These are phyloP conservation scores for Nepenthes mirabilis DNA, from an alignment of 148 eudicot species.

Conservation along the genomic window DNA sequence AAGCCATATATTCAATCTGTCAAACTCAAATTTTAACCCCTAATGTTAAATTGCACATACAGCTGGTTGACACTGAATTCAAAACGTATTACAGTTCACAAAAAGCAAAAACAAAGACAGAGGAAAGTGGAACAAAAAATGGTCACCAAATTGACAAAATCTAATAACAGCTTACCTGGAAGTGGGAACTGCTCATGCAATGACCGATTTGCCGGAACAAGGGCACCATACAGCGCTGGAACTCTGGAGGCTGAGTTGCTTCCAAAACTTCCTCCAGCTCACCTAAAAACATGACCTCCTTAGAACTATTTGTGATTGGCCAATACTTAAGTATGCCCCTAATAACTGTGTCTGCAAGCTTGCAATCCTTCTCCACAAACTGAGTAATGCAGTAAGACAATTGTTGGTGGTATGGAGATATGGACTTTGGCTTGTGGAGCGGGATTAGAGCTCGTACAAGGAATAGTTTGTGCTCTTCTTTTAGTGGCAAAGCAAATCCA, in stretches of 20 bases:
- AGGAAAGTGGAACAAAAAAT: not conserved
- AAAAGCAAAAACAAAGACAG: not conserved
- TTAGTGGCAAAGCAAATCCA: constrained; percentile 7
- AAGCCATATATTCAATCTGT: too few relatives aligned
- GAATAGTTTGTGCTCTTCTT: constrained; percentile 7
- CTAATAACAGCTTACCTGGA: not conserved
- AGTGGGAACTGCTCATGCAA: constrained; percentile 8
- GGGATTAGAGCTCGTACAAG: constrained; percentile 6
- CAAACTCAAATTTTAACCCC: too few relatives aligned
- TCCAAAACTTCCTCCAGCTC: constrained; percentile 8
- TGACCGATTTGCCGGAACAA: constrained; percentile 1
- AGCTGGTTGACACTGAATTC: too few relatives aligned
- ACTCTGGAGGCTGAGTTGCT: constrained; percentile 7
- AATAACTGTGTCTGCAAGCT: constrained; percentile 5
- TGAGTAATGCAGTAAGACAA: constrained; percentile 8
- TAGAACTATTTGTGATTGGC: constrained; percentile 6
- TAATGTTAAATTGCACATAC: too few relatives aligned
- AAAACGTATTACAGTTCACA: not conserved
- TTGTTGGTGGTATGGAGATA: constrained; percentile 4
- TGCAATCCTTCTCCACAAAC: constrained; percentile 5
- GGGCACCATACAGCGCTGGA: constrained; percentile 8
- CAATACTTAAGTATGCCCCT: constrained; percentile 5
- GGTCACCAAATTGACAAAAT: not conserved
- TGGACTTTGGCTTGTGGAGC: constrained; percentile 4
- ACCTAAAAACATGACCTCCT: constrained; percentile 8